Base-by-base conservation (phyloP, 345 rosid genomes). In the Syzygium jambos region DNA sequence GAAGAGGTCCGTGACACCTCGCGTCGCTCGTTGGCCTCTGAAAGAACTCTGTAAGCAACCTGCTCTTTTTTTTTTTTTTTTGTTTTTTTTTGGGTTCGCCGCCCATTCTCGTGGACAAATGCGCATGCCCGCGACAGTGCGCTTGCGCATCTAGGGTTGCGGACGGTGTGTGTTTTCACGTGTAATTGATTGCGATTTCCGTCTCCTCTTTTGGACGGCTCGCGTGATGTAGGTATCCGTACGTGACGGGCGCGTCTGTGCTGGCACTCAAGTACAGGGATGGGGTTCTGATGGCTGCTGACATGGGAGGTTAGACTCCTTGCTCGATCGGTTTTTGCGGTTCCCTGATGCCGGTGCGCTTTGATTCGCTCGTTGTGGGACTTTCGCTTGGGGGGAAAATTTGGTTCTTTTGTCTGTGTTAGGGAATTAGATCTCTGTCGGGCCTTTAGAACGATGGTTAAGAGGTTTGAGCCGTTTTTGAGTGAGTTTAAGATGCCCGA, bases 261-360 rank as follows among this genome's bases (percentile, higher is more conserved):
- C 91, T 95, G 65, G 99, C 98, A 86, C 46, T 98, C 83, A 98
- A 95, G 92, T 96, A 94, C 89, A 95, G 92, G 89, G 99, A 96
- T 90, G 99, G 99, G 29, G 94, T 96, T 86, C 86, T 98, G 88
- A 95, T 98, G 99, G 97, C 99, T 65, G 94, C 98, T 93, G 99
- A 96, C 87, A 98, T 94, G 98, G 99, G 98, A 92, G 98, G 98
- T 96, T 87, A 29, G 93, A 15, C 11, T 57, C 65, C 25, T 11
- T 59, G 16, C 65, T 59, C 27, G 15, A 68, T 17, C 23, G 23
- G 43, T 68, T 30, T 65, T 30, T 68, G 0, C 0, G 43, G 16
- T 30, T 16, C 78, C 41, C 78, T 29, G 77, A 29, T 65, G 77
- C 41, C 15, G 41, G 43, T 34, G 46, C 80, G 9, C 13, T 73